These are phyloP conservation scores for Potentilla sterilis DNA, from an alignment of 306 rosid species.

Conservation along the genomic window DNA sequence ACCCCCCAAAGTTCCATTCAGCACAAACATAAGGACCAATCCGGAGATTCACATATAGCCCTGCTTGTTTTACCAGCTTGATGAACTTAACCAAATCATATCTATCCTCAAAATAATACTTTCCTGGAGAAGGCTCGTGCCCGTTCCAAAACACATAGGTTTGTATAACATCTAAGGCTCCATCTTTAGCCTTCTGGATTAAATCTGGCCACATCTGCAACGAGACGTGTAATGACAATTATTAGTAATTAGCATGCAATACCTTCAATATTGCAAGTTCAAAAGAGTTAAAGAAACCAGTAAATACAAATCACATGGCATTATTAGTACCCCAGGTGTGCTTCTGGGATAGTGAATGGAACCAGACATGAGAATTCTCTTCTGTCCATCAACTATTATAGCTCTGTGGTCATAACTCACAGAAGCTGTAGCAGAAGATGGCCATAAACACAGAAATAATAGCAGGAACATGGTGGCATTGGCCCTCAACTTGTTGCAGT, in stretches of 20 bases:
- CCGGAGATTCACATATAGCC: conserved; percentile 82
- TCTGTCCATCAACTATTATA: conserved; percentile 58
- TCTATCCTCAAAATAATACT: conserved; percentile 86
- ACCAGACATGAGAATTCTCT: conserved; percentile 79
- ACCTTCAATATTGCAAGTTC: not conserved
- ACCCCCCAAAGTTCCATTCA: conserved; percentile 99
- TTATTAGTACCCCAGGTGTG: conserved; percentile 67
- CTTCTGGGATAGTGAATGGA: conserved; percentile 98
- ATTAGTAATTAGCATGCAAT: not conserved
- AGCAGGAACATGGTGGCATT: conserved; percentile 13
- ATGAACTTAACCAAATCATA: conserved; percentile 84
- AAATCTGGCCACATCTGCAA: conserved; percentile 91
- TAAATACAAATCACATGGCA: conserved; percentile 22
- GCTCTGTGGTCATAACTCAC: conserved; percentile 78
- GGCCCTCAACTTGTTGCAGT: conserved; percentile 17
- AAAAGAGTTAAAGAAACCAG: not conserved
- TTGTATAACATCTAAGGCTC: conserved; percentile 87
- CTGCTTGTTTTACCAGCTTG: conserved; percentile 84
- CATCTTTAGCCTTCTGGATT: conserved; percentile 96
- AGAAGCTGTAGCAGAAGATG: conserved; percentile 47
- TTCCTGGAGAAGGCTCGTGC: conserved; percentile 85
- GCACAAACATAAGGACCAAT: conserved; percentile 90
- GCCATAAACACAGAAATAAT: conserved; percentile 32
- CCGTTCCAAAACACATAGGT: conserved; percentile 99
- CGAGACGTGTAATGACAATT: not conserved